These are phyloP conservation scores for Kurtzmaniella quercitrusa DNA, from an alignment of 1,139 yeast species.

Conservation along the genomic window DNA sequence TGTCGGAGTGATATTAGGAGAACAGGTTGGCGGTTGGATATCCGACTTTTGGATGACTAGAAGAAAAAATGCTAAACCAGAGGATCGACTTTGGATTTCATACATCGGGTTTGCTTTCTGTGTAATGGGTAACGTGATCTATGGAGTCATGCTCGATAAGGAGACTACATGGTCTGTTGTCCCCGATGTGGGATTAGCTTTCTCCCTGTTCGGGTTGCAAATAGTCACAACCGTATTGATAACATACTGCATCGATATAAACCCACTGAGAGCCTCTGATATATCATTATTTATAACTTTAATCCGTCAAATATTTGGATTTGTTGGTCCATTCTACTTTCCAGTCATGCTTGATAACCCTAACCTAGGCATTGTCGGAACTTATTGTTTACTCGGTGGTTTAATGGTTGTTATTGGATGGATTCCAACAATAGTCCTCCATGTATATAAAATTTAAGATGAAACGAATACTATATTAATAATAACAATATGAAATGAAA, in stretches of 20 bases:
- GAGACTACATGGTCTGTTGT: constrained; percentile 13
- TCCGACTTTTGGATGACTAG: constrained; percentile 15
- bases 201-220: constrained; percentile 17
- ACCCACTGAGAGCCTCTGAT: constrained; percentile 13
- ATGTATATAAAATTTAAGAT: constrained; percentile 2
- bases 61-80: constrained; percentile 1
- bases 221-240: constrained; percentile 16
- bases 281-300: constrained; percentile 16
- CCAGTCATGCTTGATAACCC: constrained; percentile 16
- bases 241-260: constrained; percentile 15
- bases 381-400: constrained; percentile 16
- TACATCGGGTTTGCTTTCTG: constrained; percentile 16
- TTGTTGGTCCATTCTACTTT: constrained; percentile 19
- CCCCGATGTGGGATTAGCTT: constrained; percentile 16
- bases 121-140: constrained; percentile 15
- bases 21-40: constrained; percentile 17
- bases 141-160: constrained; percentile 14
- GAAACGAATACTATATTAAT: too few species aligned
- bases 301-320: constrained; percentile 16
- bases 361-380: constrained; percentile 12
- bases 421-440: constrained; percentile 10
- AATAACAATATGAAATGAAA: not conserved
- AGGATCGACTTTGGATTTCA: constrained; percentile 16
- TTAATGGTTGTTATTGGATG: constrained; percentile 12
- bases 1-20: constrained; percentile 17